phyloP scores from a whole-genome alignment of 2,329 filamentous ascomycete genomes.

The Fusarium sp. region DNA sequence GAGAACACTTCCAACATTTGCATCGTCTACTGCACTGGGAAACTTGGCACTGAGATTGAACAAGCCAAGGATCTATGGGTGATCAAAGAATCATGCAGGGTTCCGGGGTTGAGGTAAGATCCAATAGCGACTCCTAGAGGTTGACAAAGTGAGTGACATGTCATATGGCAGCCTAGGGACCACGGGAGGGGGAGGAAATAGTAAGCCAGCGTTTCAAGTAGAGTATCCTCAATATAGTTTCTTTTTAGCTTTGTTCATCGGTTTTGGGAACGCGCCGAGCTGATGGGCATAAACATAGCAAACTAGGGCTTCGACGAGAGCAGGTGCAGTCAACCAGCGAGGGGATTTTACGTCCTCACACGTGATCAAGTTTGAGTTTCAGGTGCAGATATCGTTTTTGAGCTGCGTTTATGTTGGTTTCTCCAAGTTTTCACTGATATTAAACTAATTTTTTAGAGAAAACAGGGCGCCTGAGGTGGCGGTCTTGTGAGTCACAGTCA shows the following conservation, averaged over 20 bases:
- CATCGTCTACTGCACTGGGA: background rate
- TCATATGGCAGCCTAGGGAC: background rate
- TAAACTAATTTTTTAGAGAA: background rate
- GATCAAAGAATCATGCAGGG: background rate
- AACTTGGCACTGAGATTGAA: background rate
- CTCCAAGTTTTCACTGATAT: background rate
- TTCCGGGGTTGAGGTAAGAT: background rate
- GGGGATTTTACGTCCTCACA: background rate
- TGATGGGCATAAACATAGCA: background rate
- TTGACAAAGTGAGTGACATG: background rate
- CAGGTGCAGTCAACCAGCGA: background rate
- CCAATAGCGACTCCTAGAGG: background rate
- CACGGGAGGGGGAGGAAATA: background rate
- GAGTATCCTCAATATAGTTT: background rate
- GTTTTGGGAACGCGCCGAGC: background rate
- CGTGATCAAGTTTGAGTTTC: background rate
- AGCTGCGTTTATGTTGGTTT: background rate
- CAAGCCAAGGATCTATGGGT: accelerated
- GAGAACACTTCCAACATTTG: background rate
- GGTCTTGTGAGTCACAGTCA: background rate
- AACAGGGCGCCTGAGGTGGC: background rate
- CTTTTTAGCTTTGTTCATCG: background rate
- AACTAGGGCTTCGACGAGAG: background rate
- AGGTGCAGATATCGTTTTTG: background rate
- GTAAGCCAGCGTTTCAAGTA: background rate